Evolutionary conservation across 306 rosid species (phyloP).

Genomic region (Casuarina glauca): DNA sequence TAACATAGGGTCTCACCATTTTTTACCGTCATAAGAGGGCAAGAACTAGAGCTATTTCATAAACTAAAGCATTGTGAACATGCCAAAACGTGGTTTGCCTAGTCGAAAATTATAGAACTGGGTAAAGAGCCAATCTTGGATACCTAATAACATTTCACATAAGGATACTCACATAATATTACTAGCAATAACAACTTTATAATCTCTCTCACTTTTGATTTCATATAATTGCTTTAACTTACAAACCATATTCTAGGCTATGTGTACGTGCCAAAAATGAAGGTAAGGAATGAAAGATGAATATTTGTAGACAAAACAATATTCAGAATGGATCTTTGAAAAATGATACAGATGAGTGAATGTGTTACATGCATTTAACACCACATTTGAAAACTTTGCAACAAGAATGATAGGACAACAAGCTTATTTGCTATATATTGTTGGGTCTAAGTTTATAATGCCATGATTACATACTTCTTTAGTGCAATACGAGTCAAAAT

Average conservation of each 20-base stretch:
- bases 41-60: neutral
- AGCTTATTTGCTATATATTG: neutral
- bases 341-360: neutral
- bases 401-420: neutral
- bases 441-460: neutral
- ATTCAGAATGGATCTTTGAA: neutral
- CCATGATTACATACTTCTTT: neutral
- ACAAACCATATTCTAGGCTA: conserved; percentile 97
- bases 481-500: neutral
- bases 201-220: conserved; percentile 92
- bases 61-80: neutral
- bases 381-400: neutral
- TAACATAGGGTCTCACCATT: neutral
- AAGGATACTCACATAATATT: conserved; percentile 75
- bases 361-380: neutral
- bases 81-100: neutral
- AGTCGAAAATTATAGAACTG: neutral
- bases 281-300: conserved; percentile 15
- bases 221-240: conserved; percentile 88
- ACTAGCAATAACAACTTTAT: conserved; percentile 98
- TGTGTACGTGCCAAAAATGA: conserved; percentile 68
- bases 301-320: conserved; percentile 6
- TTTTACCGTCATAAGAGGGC: neutral
- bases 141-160: neutral
- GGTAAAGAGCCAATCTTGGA: neutral